A percentile compares a stretch with the other conserved stretches of the same genome.
phyloP scores from a whole-genome alignment of 2,329 filamentous ascomycete species.

The Truncatella angustata region DNA sequence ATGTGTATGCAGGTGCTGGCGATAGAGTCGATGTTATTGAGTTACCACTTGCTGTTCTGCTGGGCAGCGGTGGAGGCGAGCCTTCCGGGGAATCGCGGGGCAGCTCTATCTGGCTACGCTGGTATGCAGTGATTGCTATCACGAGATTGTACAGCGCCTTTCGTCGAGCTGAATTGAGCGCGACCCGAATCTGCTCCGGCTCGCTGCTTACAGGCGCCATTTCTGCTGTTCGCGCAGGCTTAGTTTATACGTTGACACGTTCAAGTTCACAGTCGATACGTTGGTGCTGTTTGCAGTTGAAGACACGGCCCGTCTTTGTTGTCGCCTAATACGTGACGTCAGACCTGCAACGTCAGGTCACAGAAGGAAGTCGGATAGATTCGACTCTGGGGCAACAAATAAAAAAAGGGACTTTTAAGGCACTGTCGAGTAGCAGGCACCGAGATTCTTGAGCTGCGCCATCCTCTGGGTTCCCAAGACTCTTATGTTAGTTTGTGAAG shows the following conservation, averaged over 20 bases:
- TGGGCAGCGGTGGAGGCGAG: conserved; percentile 29
- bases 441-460: background rate
- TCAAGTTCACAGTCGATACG: too few species aligned
- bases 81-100: conserved; percentile 17
- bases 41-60: background rate
- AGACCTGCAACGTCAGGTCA: background rate
- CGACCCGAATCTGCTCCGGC: conserved; percentile 53
- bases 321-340: background rate
- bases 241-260: too few species aligned
- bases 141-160: conserved; percentile 50
- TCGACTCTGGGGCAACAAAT: too few species aligned
- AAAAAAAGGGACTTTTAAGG: too few species aligned
- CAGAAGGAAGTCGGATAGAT: too few species aligned
- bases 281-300: too few species aligned
- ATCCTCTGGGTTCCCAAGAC: too few species aligned
- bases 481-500: too few species aligned
- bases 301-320: background rate
- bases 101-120: conserved; percentile 50
- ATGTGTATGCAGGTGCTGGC: conserved; percentile 20
- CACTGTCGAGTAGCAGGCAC: too few species aligned
- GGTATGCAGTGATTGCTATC: conserved; percentile 50
- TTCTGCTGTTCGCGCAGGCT: too few species aligned
- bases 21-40: conserved; percentile 6
- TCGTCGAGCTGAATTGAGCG: conserved; percentile 51
- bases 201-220: conserved; percentile 55